A percentile compares a stretch with the other conserved stretches of the same genome.
These are phyloP conservation scores for Pythium periplocum DNA, from an alignment of 352 stramenopile genomes.

Conservation along the genomic window DNA sequence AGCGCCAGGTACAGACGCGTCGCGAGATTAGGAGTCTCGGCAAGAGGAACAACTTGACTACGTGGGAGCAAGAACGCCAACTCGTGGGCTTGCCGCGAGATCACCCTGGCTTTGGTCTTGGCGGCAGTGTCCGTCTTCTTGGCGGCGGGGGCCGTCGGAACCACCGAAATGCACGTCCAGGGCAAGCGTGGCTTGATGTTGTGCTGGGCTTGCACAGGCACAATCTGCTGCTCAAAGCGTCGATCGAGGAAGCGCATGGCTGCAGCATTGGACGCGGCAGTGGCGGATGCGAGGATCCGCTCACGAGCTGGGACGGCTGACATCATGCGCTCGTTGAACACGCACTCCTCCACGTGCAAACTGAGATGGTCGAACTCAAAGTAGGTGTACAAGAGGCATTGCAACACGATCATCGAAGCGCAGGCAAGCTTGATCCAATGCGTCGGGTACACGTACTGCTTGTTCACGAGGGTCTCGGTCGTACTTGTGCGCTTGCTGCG, in stretches of 20 bases:
- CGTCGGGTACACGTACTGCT: slow-evolving; percentile 64
- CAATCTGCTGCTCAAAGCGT: slow-evolving; percentile 60
- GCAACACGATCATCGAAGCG: slow-evolving; percentile 35
- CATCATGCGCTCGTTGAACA: slow-evolving; percentile 48
- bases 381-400: slow-evolving; percentile 38
- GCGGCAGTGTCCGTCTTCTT: background rate
- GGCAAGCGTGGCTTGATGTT: slow-evolving; percentile 32
- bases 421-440: slow-evolving; percentile 60
- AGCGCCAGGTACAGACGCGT: slow-evolving; percentile 44
- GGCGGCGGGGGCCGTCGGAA: slow-evolving; percentile 21
- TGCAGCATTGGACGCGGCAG: slow-evolving; percentile 14
- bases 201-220: slow-evolving; percentile 19
- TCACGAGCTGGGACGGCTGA: slow-evolving; percentile 17
- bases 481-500: slow-evolving; percentile 7
- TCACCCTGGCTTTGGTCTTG: background rate
- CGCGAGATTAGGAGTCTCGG: slow-evolving; percentile 22
- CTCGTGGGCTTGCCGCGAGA: slow-evolving; percentile 26
- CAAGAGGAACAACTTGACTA: slow-evolving; percentile 35
- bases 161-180: slow-evolving; percentile 59
- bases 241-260: slow-evolving; percentile 47
- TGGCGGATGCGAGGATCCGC: slow-evolving; percentile 20
- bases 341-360: slow-evolving; percentile 61
- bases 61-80: slow-evolving; percentile 51
- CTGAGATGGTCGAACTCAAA: slow-evolving; percentile 45
- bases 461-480: slow-evolving; percentile 27